phyloP scores from a whole-genome alignment of 2,329 filamentous ascomycete genomes.

The Colletotrichum tropicale region DNA sequence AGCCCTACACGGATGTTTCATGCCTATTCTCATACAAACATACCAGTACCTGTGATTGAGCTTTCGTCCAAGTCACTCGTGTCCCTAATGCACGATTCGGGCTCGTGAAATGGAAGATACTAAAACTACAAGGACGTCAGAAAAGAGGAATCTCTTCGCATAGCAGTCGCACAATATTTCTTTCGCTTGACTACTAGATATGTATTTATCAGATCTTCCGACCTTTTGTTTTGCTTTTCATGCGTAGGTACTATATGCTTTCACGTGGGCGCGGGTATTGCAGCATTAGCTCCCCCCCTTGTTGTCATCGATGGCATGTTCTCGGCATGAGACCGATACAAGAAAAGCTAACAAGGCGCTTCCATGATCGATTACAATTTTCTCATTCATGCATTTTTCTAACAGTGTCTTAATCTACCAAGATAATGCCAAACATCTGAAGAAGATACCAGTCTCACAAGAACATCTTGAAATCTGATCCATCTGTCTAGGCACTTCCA shows the following conservation, averaged over 20 bases:
- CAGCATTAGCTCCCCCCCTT: background rate
- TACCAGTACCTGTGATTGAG: too few relatives aligned
- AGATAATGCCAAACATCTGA: background rate
- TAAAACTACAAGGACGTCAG: too few relatives aligned
- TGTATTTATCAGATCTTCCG: too few relatives aligned
- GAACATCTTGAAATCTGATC: background rate
- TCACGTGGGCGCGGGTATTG: background rate
- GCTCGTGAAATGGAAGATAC: too few relatives aligned
- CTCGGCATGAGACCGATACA: background rate
- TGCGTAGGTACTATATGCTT: background rate
- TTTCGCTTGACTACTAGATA: too few relatives aligned
- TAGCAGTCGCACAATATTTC: too few relatives aligned
- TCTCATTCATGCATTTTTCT: accelerated
- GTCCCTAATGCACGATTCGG: too few relatives aligned
- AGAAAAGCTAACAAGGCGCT: background rate
- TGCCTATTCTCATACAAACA: too few relatives aligned
- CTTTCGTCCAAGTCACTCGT: too few relatives aligned
- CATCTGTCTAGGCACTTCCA: background rate
- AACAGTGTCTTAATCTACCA: background rate
- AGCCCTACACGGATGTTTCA: too few relatives aligned
- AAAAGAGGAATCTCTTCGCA: too few relatives aligned
- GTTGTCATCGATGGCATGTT: background rate
- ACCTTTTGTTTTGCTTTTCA: too few relatives aligned
- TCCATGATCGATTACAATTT: background rate
- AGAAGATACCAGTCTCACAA: background rate